Conservation (phyloP, 1,139 yeast genomes). For the Suzukiozyma palmioleophila region DNA sequence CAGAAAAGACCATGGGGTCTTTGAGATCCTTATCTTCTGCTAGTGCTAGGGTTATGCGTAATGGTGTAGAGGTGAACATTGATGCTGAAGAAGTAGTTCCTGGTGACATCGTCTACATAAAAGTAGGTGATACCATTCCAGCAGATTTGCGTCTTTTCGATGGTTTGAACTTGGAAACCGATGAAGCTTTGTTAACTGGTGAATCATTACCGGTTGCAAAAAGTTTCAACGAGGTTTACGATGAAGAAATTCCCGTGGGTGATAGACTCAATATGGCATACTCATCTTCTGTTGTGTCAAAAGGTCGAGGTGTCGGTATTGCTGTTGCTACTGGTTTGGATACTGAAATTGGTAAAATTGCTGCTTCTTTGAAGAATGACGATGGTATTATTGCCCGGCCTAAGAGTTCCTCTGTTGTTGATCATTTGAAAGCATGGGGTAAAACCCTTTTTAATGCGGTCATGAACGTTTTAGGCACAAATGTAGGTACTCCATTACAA, state of each 20-base stretch:
- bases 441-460: slow-evolving; percentile 27
- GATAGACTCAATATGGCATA: slow-evolving; percentile 73
- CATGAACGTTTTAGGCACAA: slow-evolving; percentile 31
- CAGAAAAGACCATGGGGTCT: slow-evolving; percentile 80
- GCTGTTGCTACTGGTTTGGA: slow-evolving; percentile 62
- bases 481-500: slow-evolving; percentile 44
- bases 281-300: slow-evolving; percentile 66
- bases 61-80: slow-evolving; percentile 55
- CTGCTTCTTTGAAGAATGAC: slow-evolving; percentile 51
- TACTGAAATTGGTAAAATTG: slow-evolving; percentile 78
- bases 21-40: slow-evolving; percentile 67
- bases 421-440: slow-evolving; percentile 38
- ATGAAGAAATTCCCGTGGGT: slow-evolving; percentile 59
- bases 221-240: slow-evolving; percentile 39
- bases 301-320: slow-evolving; percentile 74
- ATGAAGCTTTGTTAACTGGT: slow-evolving; percentile 77
- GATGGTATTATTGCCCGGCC: slow-evolving; percentile 16
- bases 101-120: slow-evolving; percentile 64
- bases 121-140: slow-evolving; percentile 77
- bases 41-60: slow-evolving; percentile 63
- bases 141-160: slow-evolving; percentile 67
- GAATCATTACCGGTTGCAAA: slow-evolving; percentile 76
- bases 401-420: slow-evolving; percentile 13
- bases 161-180: slow-evolving; percentile 68
- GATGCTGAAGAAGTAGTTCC: slow-evolving; percentile 72